Conservation (phyloP, 2,329 filamentous ascomycete genomes). For the Lizonia empirigonia region DNA sequence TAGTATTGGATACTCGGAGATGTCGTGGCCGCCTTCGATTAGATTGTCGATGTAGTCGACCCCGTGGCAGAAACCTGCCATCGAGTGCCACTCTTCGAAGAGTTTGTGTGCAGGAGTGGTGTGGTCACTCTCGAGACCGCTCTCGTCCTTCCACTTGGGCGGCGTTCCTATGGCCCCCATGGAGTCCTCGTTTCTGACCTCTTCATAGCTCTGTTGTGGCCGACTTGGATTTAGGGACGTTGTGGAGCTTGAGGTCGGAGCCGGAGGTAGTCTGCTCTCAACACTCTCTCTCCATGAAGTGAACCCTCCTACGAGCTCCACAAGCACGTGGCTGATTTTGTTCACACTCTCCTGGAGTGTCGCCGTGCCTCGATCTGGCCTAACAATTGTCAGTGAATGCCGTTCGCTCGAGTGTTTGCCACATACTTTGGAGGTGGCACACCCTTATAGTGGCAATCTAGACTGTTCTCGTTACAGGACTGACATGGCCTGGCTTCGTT, state of each 20-base stretch:
- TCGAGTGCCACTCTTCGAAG: constrained; percentile 66
- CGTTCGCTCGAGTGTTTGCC: background rate
- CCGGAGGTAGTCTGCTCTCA: constrained; percentile 34
- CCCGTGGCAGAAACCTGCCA: constrained; percentile 62
- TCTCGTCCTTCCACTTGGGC: constrained; percentile 34
- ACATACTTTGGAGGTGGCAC: constrained; percentile 87
- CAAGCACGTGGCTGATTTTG: constrained; percentile 38
- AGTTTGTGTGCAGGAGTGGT: constrained; percentile 86
- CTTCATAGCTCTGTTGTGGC: constrained; percentile 43
- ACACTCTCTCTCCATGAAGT: constrained; percentile 43
- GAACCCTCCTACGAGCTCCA: constrained; percentile 39
- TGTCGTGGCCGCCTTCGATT: constrained; percentile 62
- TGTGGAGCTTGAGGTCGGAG: constrained; percentile 24
- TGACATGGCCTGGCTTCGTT: constrained; percentile 49
- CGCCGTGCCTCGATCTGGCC: constrained; percentile 58
- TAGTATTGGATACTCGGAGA: constrained; percentile 70
- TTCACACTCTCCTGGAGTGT: constrained; percentile 55
- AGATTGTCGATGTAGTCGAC: constrained; percentile 31
- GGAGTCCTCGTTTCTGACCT: constrained; percentile 35
- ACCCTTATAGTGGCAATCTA: constrained; percentile 87
- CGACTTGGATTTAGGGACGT: constrained; percentile 31
- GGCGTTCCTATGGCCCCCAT: constrained; percentile 22
- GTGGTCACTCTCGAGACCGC: constrained; percentile 76
- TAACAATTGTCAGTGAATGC: constrained; percentile 29
- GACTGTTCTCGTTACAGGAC: constrained; percentile 82